These are phyloP conservation scores for Camellia lanceoleosa DNA, from an alignment of 148 eudicot genomes.

Conservation along the genomic window DNA sequence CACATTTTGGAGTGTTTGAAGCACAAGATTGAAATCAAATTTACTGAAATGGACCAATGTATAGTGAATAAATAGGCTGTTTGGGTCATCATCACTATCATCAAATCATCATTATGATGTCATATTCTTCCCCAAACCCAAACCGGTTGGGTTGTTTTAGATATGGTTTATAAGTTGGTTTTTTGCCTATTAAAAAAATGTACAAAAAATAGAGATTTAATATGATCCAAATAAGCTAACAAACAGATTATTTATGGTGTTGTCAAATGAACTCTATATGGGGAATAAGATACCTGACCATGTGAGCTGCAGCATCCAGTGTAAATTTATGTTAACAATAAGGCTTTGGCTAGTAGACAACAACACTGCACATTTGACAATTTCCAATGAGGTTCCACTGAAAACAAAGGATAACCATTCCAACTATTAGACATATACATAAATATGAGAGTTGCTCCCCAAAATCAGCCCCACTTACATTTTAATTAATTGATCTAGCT, in stretches of 20 bases:
- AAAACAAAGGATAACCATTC: not conserved
- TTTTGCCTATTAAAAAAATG: not conserved
- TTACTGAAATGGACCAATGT: not conserved
- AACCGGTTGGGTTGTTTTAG: not conserved
- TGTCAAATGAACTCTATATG: too few species aligned
- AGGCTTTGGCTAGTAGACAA: not conserved
- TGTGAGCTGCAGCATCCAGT: not conserved
- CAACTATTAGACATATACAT: not conserved
- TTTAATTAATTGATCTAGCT: not conserved
- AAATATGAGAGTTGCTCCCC: not conserved
- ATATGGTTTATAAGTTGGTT: too few species aligned
- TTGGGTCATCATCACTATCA: too few species aligned
- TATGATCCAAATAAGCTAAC: too few species aligned
- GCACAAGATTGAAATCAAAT: not conserved
- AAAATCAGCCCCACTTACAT: not conserved
- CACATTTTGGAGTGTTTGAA: not conserved
- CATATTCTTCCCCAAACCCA: not conserved
- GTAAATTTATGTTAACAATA: not conserved
- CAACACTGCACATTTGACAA: not conserved
- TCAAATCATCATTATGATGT: not conserved
- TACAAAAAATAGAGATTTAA: too few species aligned
- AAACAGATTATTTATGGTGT: too few species aligned
- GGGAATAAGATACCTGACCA: slow-evolving; percentile 1
- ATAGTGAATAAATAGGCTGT: not conserved
- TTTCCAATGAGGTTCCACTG: not conserved